These are phyloP conservation scores for Eucalyptus curtisii DNA, from an alignment of 345 rosid genomes.

Conservation along the genomic window DNA sequence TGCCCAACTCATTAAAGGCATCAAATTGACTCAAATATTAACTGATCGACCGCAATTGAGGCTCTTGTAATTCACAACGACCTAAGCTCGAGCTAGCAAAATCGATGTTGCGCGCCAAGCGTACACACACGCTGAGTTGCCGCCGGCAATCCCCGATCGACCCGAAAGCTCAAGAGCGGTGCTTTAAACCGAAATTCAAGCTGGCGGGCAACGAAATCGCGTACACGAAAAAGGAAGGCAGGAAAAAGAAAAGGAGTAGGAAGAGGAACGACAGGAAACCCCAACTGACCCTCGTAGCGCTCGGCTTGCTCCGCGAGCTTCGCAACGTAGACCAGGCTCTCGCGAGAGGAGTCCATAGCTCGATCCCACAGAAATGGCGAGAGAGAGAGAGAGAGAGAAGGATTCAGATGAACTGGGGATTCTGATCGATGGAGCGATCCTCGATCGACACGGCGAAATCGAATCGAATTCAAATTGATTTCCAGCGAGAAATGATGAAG, in stretches of 20 bases:
- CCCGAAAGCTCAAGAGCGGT: background rate
- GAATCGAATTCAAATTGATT: background rate
- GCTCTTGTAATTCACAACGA: background rate
- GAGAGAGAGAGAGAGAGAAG: background rate
- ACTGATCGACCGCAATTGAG: background rate
- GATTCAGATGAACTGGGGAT: background rate
- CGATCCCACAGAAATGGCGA: background rate
- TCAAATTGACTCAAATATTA: background rate
- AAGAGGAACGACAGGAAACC: background rate
- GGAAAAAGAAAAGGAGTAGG: background rate
- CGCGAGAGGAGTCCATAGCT: constrained; percentile 21
- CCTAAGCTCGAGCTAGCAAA: background rate
- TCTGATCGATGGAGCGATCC: background rate
- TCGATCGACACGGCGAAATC: background rate
- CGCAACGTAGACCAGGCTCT: constrained; percentile 31
- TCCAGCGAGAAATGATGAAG: background rate
- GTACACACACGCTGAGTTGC: background rate
- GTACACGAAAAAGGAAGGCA: background rate
- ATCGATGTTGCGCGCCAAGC: background rate
- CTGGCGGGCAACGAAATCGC: background rate
- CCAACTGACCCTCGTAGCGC: constrained; percentile 28
- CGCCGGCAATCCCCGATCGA: background rate
- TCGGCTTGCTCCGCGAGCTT: constrained; percentile 44
- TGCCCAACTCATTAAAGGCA: background rate
- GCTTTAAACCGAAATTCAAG: background rate